Evolutionary conservation across 352 stramenopile species (phyloP).

Genomic region (Globisporangium cederbergense): DNA sequence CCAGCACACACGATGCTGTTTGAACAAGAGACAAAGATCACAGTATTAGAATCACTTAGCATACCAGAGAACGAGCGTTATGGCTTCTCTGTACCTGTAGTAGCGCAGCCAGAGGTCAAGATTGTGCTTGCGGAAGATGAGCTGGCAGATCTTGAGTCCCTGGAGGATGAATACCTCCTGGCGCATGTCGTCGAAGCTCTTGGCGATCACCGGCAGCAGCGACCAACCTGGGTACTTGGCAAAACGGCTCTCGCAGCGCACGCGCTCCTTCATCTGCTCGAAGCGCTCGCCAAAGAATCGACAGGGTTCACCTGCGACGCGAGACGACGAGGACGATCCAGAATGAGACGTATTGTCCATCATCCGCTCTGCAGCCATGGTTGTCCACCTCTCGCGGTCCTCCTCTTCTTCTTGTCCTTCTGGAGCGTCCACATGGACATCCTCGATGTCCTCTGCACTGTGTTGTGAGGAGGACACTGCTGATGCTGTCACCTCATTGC

Average conservation of each 20-base stretch:
- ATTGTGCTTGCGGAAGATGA: conserved; percentile 92
- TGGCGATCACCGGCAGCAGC: conserved; percentile 92
- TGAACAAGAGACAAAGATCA: neutral
- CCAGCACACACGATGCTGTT: conserved; percentile 90
- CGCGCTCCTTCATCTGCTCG: conserved; percentile 83
- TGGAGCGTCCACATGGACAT: conserved; percentile 1
- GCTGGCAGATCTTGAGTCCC: conserved; percentile 90
- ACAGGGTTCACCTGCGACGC: conserved; percentile 23
- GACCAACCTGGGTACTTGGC: conserved; percentile 77
- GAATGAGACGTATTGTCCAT: neutral
- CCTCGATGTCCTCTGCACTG: conserved; percentile 27
- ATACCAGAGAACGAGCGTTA: neutral
- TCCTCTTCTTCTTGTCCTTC: neutral
- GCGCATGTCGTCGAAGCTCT: conserved; percentile 96
- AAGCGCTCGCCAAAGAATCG: conserved; percentile 83
- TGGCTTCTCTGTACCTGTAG: conserved; percentile 56
- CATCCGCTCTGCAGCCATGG: conserved; percentile 4
- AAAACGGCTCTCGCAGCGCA: conserved; percentile 71
- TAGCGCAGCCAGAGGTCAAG: conserved; percentile 90
- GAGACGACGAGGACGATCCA: conserved; percentile 11
- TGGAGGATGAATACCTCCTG: conserved; percentile 97
- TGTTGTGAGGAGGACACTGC: conserved; percentile 24
- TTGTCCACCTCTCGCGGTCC: conserved; percentile 14
- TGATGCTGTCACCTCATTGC: conserved; percentile 13
- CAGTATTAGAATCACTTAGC: neutral